A percentile compares a stretch with the other conserved stretches of the same genome.
These are phyloP conservation scores for Penicillium sp. DNA, from an alignment of 2,329 filamentous ascomycete species.

Conservation along the genomic window DNA sequence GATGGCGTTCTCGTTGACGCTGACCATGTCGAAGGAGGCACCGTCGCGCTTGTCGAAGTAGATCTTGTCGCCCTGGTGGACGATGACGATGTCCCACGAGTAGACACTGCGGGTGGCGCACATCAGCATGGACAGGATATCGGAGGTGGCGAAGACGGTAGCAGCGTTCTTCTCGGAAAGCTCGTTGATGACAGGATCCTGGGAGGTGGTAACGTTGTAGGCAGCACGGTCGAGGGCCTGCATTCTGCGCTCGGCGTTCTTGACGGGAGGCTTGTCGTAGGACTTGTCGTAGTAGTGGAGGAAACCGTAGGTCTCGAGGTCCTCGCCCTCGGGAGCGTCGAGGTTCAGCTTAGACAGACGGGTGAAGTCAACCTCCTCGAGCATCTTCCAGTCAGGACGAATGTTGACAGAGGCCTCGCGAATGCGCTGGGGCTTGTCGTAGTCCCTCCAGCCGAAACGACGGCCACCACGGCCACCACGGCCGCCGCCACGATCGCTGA, in stretches of 20 bases:
- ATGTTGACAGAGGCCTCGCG: conserved; percentile 95
- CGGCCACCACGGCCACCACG: conserved; percentile 71
- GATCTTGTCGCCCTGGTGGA: conserved; percentile 90
- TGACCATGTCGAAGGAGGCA: conserved; percentile 92
- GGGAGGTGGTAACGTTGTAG: conserved; percentile 97
- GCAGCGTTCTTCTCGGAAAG: conserved; percentile 94
- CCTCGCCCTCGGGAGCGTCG: conserved; percentile 90
- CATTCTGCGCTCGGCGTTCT: conserved; percentile 82
- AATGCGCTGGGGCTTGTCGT: conserved; percentile 95
- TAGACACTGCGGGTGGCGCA: conserved; percentile 95
- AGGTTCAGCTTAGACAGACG: conserved; percentile 93
- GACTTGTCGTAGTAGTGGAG: conserved; percentile 96
- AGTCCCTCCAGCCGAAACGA: conserved; percentile 97
- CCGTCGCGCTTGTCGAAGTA: conserved; percentile 99
- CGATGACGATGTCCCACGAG: conserved; percentile 96
- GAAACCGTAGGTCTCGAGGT: conserved; percentile 93
- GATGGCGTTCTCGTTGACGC: conserved; percentile 97
- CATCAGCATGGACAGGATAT: conserved; percentile 98
- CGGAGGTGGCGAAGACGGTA: conserved; percentile 94
- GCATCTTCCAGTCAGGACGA: conserved; percentile 89
- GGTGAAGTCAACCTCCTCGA: conserved; percentile 99
- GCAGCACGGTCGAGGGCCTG: conserved; percentile 87
- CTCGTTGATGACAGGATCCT: conserved; percentile 94
- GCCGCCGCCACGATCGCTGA: conserved; percentile 65
- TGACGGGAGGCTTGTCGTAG: conserved; percentile 90